phyloP scores from a whole-genome alignment of 306 rosid species.

The Hylodesmum podocarpum region DNA sequence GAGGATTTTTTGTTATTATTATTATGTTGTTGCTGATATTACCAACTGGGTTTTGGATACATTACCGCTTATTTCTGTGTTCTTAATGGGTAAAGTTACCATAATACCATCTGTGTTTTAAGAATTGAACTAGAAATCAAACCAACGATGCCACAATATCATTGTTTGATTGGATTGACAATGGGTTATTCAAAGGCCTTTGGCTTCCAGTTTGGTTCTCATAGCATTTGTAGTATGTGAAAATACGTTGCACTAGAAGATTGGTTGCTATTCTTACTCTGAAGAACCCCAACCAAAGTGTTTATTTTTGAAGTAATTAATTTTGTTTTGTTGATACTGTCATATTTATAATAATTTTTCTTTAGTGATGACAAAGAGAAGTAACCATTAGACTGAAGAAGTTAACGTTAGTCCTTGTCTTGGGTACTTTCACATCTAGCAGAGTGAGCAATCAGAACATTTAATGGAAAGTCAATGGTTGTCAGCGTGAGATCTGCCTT shows the following conservation, averaged over 20 bases:
- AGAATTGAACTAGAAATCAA: not conserved
- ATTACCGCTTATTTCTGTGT: not conserved
- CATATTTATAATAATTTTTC: not conserved
- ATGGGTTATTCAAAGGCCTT: not conserved
- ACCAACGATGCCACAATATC: not conserved
- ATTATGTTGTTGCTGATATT: not conserved
- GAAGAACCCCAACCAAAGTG: not conserved
- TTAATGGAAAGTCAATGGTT: too few species aligned
- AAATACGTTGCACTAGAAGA: not conserved
- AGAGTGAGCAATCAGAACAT: too few species aligned
- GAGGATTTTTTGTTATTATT: not conserved
- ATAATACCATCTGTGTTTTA: not conserved
- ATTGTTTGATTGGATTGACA: not conserved
- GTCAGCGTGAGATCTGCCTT: too few species aligned
- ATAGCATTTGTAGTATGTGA: not conserved
- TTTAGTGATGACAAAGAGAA: conserved; percentile 6
- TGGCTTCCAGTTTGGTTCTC: not conserved
- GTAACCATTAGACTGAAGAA: too few species aligned
- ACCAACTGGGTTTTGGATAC: not conserved
- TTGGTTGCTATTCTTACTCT: not conserved
- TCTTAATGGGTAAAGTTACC: not conserved
- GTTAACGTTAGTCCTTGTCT: too few species aligned
- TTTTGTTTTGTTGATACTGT: not conserved
- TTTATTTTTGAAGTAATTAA: not conserved
- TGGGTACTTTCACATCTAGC: too few species aligned